phyloP scores from a whole-genome alignment of 1,284 basidiomycete species.

The Boletus mariae region DNA sequence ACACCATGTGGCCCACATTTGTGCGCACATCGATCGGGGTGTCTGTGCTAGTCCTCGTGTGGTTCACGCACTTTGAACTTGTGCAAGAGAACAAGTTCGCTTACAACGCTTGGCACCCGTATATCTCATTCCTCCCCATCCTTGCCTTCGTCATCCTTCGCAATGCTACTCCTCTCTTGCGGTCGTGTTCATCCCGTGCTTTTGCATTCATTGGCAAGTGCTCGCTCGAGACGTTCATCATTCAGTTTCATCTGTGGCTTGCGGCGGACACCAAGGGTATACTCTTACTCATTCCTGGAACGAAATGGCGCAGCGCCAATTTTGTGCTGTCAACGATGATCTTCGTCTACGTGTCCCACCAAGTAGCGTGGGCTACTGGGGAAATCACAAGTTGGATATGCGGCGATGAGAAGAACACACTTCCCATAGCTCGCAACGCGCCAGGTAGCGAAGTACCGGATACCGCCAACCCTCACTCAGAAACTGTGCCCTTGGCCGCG shows the following conservation, averaged over 20 bases:
- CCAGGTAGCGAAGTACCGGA: constrained; percentile 1
- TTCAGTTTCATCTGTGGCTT: constrained; percentile 89
- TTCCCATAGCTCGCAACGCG: constrained; percentile 29
- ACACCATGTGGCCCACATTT: constrained; percentile 58
- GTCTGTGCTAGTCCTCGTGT: constrained; percentile 56
- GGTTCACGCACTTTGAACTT: constrained; percentile 84
- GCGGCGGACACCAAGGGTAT: constrained; percentile 85
- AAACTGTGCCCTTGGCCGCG: constrained; percentile 10
- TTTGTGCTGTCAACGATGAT: constrained; percentile 70
- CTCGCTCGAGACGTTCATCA: constrained; percentile 83
- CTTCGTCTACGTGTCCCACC: constrained; percentile 78
- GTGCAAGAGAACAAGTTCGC: constrained; percentile 72
- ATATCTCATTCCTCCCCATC: constrained; percentile 79
- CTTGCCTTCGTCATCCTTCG: constrained; percentile 71
- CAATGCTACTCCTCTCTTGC: constrained; percentile 69
- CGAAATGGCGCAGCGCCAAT: constrained; percentile 69
- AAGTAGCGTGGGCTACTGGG: constrained; percentile 71
- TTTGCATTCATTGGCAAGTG: constrained; percentile 83
- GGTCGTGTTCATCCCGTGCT: constrained; percentile 63
- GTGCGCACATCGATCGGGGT: constrained; percentile 46
- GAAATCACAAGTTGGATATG: constrained; percentile 73
- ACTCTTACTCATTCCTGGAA: constrained; percentile 75
- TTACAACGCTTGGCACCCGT: constrained; percentile 84
- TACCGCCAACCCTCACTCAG: not conserved
- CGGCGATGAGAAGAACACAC: constrained; percentile 32